phyloP scores from a whole-genome alignment of 352 stramenopile genomes.

The Phytophthora europaea region DNA sequence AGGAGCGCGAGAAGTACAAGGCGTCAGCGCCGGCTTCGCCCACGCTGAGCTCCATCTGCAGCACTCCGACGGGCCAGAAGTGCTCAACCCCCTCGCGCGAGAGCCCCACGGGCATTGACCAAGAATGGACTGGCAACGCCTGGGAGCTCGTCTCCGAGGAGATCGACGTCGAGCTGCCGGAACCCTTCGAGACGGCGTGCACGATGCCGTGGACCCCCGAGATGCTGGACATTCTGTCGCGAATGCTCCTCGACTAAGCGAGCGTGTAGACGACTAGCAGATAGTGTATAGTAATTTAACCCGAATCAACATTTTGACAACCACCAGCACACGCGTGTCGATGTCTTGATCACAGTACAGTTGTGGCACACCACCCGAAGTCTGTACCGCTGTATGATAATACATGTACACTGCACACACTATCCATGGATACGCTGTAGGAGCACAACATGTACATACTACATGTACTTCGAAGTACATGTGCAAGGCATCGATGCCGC shows the following conservation, averaged over 20 bases:
- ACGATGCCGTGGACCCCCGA: slow-evolving; percentile 48
- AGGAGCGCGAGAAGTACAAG: slow-evolving; percentile 35
- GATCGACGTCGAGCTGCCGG: slow-evolving; percentile 26
- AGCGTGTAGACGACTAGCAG: slow-evolving; percentile 17
- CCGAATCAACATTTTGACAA: slow-evolving; percentile 20
- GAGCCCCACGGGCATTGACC: slow-evolving; percentile 45
- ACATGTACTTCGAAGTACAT: too few relatives aligned
- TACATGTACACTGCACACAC: too few relatives aligned
- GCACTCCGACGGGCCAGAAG: slow-evolving; percentile 34
- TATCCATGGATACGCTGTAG: too few relatives aligned
- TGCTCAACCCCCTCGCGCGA: slow-evolving; percentile 27
- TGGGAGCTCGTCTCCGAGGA: slow-evolving; percentile 33
- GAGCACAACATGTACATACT: too few relatives aligned
- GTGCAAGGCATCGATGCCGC: neutral
- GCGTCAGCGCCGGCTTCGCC: slow-evolving; percentile 10
- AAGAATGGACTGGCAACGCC: slow-evolving; percentile 32
- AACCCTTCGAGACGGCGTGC: slow-evolving; percentile 38
- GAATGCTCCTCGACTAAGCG: slow-evolving; percentile 46
- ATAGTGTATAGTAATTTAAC: slow-evolving; percentile 43
- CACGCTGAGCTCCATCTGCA: slow-evolving; percentile 27
- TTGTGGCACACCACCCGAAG: neutral
- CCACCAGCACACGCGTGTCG: neutral
- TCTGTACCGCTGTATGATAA: neutral
- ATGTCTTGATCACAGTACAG: slow-evolving; percentile 12
- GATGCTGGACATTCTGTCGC: slow-evolving; percentile 52